Base-by-base conservation (phyloP, 192 early-diverging fungal species). In the Cladochytrium replicatum region DNA sequence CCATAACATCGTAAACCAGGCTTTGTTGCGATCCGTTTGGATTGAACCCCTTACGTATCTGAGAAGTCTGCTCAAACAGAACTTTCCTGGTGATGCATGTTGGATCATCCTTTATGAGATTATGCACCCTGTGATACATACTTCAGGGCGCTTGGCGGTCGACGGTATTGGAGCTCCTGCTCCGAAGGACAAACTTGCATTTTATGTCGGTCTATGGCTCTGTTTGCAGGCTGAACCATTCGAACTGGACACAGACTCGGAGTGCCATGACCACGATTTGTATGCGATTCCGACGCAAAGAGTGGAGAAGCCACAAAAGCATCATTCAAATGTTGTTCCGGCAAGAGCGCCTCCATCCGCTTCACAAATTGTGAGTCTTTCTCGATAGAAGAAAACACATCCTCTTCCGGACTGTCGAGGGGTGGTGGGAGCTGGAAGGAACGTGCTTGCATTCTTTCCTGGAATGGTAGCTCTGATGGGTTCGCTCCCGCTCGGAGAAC, bases 1-100 rank as follows among this genome's bases (percentile, higher is more conserved):
- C 66, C 62, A 71, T 63, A 13, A 71, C 63, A 52, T 75, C 66
- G 54, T 75, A 75, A 11, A 73, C 66, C 6, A 67, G 17, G 4
- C 42, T 11, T 42, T 58, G 51, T 26, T 37, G 29, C 13, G 45
- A 29, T 63, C 24, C 42, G 13, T 29, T 32, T 43, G 19, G 61
- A 54, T 29, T 57, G 28, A 32, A 73, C 48, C 6, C 34, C 17
- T 37, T 37, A 13, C 13, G 17, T 13, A 73, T 63, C 21, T 59
- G 25, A 15, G 60, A 51, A 34, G 67, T 73, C 51, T 73, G 71
- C 45, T 73, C 71, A 57, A 60, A 73, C n/a, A 75, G 46, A n/a
- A 67, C 55, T 47, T 61, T 63, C 47, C 62, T 55, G 26, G 59
- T 28, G 27, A 37, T 24, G 24, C 32, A 41, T 9, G 48, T 57